Base-by-base conservation (phyloP, 2,329 filamentous ascomycete genomes). In the Ustulina deusta region DNA sequence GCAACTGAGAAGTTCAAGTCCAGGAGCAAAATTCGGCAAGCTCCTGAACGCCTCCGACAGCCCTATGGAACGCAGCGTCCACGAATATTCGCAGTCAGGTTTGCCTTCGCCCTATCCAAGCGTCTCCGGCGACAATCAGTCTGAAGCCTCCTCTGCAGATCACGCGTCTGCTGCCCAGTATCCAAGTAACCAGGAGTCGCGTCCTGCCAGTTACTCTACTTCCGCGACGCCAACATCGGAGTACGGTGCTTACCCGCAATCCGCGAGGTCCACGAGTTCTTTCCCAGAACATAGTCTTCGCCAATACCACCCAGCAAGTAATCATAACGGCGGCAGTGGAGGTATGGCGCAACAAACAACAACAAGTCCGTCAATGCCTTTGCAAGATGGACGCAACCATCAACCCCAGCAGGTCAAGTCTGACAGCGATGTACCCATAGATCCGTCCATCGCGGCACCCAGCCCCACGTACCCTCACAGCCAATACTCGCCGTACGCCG, bases 381-480 rank as follows among this genome's bases (percentile, higher is more conserved):
- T 93, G 85, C 88, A 90, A 88, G 92, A 94, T 93, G 92, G 82
- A 79, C 86, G 87, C 84, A 91, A 86, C 87, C 89, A 92, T 90
- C 91, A 90, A 85, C 87, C 88, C 84, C 86, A 87, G 81, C 86
- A 89, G 87, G 87, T 91, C 84, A 94, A 93, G 83, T 97, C 94
- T 97, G 93, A 97, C 93, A 89, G 88, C 89, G 91, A 93, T 90
- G 90, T 97, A 86, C 93, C 93, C 91, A 94, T 97, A 97, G 95
- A 97, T 97, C 94, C 94, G 78, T 97, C 94, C 81, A 97, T 97
- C 81, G 92, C 94, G 82, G 91, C 93, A 77, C 92, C 93, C 79
- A 97, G 93, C 86, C 94, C 95, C 69, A 94, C 93, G 76, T 97
- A 97, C 80, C 88, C 93, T 75, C 91, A 93, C 76, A 84, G 86